A percentile compares a stretch with the other conserved stretches of the same genome.
Evolutionary conservation across 768 basidiomycete species (phyloP).

Genomic region (Cystofilobasidium capitatum): DNA sequence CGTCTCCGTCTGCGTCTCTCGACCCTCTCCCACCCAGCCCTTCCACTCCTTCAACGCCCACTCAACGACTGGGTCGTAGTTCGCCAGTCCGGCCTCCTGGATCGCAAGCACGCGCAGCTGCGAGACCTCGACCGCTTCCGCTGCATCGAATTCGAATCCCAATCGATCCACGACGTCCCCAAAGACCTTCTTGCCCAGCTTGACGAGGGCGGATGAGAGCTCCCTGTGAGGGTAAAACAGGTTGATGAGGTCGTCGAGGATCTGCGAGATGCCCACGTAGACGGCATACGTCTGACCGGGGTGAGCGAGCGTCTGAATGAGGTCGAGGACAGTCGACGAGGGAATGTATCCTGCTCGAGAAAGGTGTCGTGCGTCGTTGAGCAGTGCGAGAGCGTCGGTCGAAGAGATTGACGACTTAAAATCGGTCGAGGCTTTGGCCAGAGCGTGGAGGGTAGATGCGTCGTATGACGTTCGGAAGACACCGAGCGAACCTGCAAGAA

Average conservation of each 20-base stretch:
- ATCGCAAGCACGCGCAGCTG: conserved; percentile 69
- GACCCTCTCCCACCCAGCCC: conserved; percentile 55
- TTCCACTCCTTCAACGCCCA: conserved; percentile 56
- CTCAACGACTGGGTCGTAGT: conserved; percentile 48
- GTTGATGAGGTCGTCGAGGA: conserved; percentile 47
- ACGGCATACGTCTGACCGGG: not conserved
- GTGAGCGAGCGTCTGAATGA: conserved; percentile 54
- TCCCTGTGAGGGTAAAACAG: conserved; percentile 75
- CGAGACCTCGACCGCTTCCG: conserved; percentile 58
- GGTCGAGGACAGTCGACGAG: conserved; percentile 63
- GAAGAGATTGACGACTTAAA: conserved; percentile 57
- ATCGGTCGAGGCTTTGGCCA: conserved; percentile 69
- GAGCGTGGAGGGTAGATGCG: conserved; percentile 62
- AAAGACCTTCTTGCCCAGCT: conserved; percentile 42
- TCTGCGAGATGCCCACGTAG: conserved; percentile 45
- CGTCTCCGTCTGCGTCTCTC: conserved; percentile 74
- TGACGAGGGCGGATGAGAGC: conserved; percentile 45
- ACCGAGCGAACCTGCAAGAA: conserved; percentile 58
- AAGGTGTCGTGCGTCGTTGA: conserved; percentile 69
- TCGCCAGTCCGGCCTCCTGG: conserved; percentile 31
- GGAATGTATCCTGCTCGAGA: conserved; percentile 68
- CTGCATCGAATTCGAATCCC: conserved; percentile 61
- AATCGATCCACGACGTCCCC: conserved; percentile 65
- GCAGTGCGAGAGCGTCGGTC: conserved; percentile 81
- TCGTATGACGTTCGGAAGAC: too few relatives aligned